Evolutionary conservation across 768 basidiomycete species (phyloP).

Genomic region (Collybia sordida): DNA sequence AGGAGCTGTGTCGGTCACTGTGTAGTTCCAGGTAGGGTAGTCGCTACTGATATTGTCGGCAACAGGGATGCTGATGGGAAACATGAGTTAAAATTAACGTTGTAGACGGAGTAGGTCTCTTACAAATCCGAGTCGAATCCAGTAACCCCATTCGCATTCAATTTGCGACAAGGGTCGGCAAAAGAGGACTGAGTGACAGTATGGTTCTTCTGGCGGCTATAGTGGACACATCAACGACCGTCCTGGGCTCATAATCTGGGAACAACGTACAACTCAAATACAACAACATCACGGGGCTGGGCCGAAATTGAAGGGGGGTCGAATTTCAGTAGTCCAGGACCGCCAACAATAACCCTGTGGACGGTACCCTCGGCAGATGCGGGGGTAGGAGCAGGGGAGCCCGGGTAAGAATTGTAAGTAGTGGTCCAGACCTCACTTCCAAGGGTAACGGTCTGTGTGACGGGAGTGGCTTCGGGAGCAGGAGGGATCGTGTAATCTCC

Average conservation of each 20-base stretch:
- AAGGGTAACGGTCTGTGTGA: slow-evolving; percentile 50
- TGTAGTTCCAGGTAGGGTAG: slow-evolving; percentile 57
- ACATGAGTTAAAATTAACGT: background rate
- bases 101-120: slow-evolving; percentile 16
- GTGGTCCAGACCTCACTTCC: slow-evolving; percentile 50
- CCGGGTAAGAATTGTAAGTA: slow-evolving; percentile 54
- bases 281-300: slow-evolving; percentile 50
- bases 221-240: slow-evolving; percentile 1
- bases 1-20: slow-evolving; percentile 57
- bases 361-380: slow-evolving; percentile 43
- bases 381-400: slow-evolving; percentile 55
- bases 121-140: slow-evolving; percentile 64
- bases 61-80: slow-evolving; percentile 35
- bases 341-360: slow-evolving; percentile 58
- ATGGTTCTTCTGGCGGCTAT: slow-evolving; percentile 66
- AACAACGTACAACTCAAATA: slow-evolving; percentile 57
- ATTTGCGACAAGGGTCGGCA: slow-evolving; percentile 52
- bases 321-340: slow-evolving; percentile 44
- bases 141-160: slow-evolving; percentile 35
- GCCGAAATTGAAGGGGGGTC: slow-evolving; percentile 51
- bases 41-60: slow-evolving; percentile 33
- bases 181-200: slow-evolving; percentile 65
- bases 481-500: slow-evolving; percentile 53
- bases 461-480: slow-evolving; percentile 38
- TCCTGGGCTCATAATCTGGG: background rate